Evolutionary conservation across 208 protist genomes (phyloP).

Genomic region (Trypanosomatidae sp.): DNA sequence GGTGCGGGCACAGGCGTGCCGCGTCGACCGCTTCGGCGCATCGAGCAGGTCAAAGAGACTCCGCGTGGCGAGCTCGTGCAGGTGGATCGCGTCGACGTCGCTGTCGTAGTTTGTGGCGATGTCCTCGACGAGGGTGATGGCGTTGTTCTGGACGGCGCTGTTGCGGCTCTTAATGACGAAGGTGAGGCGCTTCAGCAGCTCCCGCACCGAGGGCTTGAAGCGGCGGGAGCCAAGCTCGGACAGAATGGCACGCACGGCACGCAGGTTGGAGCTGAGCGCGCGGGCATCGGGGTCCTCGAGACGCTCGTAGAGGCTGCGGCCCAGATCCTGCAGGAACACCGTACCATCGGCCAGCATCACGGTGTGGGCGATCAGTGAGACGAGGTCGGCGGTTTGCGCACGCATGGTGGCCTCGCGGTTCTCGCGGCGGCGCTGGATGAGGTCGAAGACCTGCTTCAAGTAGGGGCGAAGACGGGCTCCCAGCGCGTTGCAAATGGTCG

Average conservation of each 20-base stretch:
- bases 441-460: conserved; percentile 95
- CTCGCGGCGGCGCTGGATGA: conserved; percentile 97
- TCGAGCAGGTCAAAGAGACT: conserved; percentile 99
- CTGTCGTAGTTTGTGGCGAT: conserved; percentile 92
- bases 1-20: conserved; percentile 95
- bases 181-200: conserved; percentile 97
- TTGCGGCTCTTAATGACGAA: conserved; percentile 99
- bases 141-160: conserved; percentile 98
- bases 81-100: conserved; percentile 88
- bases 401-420: conserved; percentile 93
- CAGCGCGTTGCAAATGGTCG: conserved; percentile 94
- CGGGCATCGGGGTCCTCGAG: conserved; percentile 98
- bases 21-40: conserved; percentile 97
- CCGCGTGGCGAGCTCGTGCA: conserved; percentile 98
- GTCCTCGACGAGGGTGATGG: conserved; percentile 97
- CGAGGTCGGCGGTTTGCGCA: conserved; percentile 98
- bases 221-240: conserved; percentile 95
- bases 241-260: conserved; percentile 96
- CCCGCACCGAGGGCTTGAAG: conserved; percentile 96
- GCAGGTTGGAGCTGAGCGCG: conserved; percentile 96
- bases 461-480: conserved; percentile 93
- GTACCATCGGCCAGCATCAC: conserved; percentile 95
- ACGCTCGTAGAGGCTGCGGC: conserved; percentile 97
- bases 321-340: conserved; percentile 95
- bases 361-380: conserved; percentile 93